These are phyloP conservation scores for Suillus luteus DNA, from an alignment of 768 basidiomycete species.

Conservation along the genomic window DNA sequence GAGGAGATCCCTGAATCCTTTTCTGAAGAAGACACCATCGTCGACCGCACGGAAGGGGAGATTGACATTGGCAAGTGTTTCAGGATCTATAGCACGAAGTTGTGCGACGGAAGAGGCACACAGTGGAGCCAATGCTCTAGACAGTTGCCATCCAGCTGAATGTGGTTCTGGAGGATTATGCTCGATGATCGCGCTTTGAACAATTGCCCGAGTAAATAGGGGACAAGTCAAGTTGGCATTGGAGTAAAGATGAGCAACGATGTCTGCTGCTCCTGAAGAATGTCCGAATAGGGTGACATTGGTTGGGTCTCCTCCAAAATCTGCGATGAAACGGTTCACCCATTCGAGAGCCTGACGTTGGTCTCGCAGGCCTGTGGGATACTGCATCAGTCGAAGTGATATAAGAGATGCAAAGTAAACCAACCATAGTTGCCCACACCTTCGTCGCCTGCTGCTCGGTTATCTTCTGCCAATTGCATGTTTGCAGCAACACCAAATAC, in stretches of 20 bases:
- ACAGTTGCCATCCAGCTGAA: slow-evolving; percentile 67
- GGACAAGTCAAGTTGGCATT: slow-evolving; percentile 57
- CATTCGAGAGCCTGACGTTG: slow-evolving; percentile 66
- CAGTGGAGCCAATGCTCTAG: slow-evolving; percentile 59
- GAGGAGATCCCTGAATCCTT: slow-evolving; percentile 56
- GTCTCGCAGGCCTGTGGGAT: slow-evolving; percentile 56
- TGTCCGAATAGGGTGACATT: slow-evolving; percentile 46
- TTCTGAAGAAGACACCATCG: slow-evolving; percentile 68
- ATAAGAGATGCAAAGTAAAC: slow-evolving; percentile 20
- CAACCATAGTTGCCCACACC: slow-evolving; percentile 80
- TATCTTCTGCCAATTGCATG: slow-evolving; percentile 66
- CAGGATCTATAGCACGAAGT: slow-evolving; percentile 58
- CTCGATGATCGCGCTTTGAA: slow-evolving; percentile 73
- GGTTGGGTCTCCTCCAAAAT: slow-evolving; percentile 68
- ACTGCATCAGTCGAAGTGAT: slow-evolving; percentile 13
- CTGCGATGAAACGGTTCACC: slow-evolving; percentile 57
- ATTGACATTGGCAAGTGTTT: slow-evolving; percentile 55
- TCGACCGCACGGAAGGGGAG: slow-evolving; percentile 60
- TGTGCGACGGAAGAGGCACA: slow-evolving; percentile 58
- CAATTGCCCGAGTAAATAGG: slow-evolving; percentile 70
- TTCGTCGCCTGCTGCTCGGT: slow-evolving; percentile 60
- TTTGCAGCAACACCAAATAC: slow-evolving; percentile 77
- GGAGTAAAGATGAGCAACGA: slow-evolving; percentile 66
- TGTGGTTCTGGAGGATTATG: slow-evolving; percentile 59
- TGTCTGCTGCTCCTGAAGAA: slow-evolving; percentile 50